These are phyloP conservation scores for Rhynchospora breviuscula DNA, from an alignment of 176 grass and related monocot species.

Conservation along the genomic window DNA sequence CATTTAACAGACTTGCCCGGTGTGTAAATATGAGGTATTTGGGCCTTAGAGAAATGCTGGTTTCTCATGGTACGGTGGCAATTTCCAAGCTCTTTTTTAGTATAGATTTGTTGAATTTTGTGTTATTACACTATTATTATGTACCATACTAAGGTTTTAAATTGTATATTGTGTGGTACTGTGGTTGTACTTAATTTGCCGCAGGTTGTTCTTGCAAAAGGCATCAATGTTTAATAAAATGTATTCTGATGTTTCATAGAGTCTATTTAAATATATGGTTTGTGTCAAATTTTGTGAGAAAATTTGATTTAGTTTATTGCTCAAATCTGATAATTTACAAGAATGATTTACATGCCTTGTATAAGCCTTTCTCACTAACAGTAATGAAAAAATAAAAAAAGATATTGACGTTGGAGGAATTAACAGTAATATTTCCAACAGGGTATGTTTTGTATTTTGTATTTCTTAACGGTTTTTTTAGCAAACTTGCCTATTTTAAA, in stretches of 20 bases:
- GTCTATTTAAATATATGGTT: not conserved
- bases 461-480: not conserved
- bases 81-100: not conserved
- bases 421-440: too few relatives aligned
- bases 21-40: constrained; percentile 81
- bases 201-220: not conserved
- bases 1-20: constrained; percentile 59
- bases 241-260: not conserved
- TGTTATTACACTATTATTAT: not conserved
- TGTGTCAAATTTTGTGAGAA: too few relatives aligned
- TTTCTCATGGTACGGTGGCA: not conserved
- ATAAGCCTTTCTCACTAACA: too few relatives aligned
- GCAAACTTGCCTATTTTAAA: not conserved
- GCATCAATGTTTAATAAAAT: not conserved
- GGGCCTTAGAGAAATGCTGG: constrained; percentile 31
- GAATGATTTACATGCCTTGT: too few relatives aligned
- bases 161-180: not conserved
- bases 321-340: too few relatives aligned
- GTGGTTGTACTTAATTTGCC: not conserved
- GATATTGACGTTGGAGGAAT: too few relatives aligned
- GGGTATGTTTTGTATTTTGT: too few relatives aligned
- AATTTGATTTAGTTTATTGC: too few relatives aligned
- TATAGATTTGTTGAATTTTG: not conserved
- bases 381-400: too few relatives aligned
- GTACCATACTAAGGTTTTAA: not conserved